Evolutionary conservation across 768 basidiomycete genomes (phyloP), one percentile per base, ranked within the genome.

Genomic region (Calocybe gangraenosa): DNA sequence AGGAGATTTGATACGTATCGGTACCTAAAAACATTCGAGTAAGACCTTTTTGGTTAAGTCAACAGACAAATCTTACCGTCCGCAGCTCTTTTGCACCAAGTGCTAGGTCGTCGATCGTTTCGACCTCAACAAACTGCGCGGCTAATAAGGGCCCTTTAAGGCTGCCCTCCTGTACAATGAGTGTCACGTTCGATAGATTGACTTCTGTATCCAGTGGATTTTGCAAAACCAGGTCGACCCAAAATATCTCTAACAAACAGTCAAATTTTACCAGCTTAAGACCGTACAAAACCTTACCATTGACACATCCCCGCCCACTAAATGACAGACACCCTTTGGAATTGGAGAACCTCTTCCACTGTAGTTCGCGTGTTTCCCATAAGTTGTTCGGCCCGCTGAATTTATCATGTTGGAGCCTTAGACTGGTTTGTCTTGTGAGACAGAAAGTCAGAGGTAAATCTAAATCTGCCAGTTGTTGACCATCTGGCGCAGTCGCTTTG

Each of bases 131-230:
- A 46, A 70, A 65, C 18, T 73, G 60, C 33, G 59, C 54, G 0
- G 65, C 54, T 31, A 67, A 63, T 1, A 60, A 60, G 15, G 60
- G 40, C 41, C 69, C 64, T 25, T 57, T 46, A 1, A 53, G 49
- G 25, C 52, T 58, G 2, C 65, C 59, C 44, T 77, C 77, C 51
- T 69, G 59, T 4, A 86, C 70, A 3, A 68, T 46, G 7, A 88
- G 60, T 0, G 83, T 79, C 42, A 91, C 49, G 46, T 83, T 73
- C 0, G 79, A 71, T 18, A 92, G 58, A 40, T 72, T 79, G n/a
- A 92, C 71, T 41, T 88, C 87, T 5, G 84, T 71, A 48, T 86
- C 76, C 33, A 92, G 62, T 14, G 88, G 87, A 58, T 92, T 92
- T 37, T 65, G 70, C 47, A 92, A 39, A 4, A 70, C 70, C 19